Conservation (phyloP, 352 stramenopile genomes). For the Phytophthora rubi region DNA sequence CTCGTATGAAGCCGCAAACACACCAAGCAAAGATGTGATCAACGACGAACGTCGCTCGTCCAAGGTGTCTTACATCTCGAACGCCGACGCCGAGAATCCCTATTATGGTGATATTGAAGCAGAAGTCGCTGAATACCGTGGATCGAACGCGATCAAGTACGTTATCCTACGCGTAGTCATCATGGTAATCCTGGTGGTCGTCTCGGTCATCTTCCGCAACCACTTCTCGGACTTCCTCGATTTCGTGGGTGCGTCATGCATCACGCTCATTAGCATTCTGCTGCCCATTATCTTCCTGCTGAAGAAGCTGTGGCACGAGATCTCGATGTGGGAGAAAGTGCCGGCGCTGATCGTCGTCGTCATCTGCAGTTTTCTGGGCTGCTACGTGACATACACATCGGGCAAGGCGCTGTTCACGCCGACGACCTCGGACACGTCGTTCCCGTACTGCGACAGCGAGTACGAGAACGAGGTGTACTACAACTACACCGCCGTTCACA, state of each 20-base stretch:
- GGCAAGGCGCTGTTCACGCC: constrained; percentile 4
- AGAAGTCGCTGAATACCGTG: constrained; percentile 43
- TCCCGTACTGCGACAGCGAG: constrained; percentile 6
- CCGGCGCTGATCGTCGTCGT: constrained; percentile 20
- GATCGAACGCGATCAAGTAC: constrained; percentile 42
- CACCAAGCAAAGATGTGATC: constrained; percentile 20
- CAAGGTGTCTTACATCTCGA: constrained; percentile 49
- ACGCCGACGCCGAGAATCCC: constrained; percentile 41
- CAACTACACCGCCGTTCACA: neutral
- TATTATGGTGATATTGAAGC: constrained; percentile 26
- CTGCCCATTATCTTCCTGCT: constrained; percentile 42
- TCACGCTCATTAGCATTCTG: constrained; percentile 49
- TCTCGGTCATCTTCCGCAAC: constrained; percentile 40
- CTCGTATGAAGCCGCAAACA: constrained; percentile 24
- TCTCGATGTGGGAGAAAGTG: constrained; percentile 29
- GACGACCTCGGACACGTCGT: constrained; percentile 2
- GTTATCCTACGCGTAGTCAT: constrained; percentile 45
- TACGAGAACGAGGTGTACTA: constrained; percentile 1
- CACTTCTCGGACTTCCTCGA: constrained; percentile 48
- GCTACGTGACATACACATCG: constrained; percentile 8
- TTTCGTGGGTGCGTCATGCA: constrained; percentile 49
- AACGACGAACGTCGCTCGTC: constrained; percentile 30
- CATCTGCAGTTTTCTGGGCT: constrained; percentile 2
- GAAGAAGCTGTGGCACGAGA: neutral
- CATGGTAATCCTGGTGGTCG: constrained; percentile 43